phyloP scores from a whole-genome alignment of 345 rosid genomes.

The Camelina hispida region DNA sequence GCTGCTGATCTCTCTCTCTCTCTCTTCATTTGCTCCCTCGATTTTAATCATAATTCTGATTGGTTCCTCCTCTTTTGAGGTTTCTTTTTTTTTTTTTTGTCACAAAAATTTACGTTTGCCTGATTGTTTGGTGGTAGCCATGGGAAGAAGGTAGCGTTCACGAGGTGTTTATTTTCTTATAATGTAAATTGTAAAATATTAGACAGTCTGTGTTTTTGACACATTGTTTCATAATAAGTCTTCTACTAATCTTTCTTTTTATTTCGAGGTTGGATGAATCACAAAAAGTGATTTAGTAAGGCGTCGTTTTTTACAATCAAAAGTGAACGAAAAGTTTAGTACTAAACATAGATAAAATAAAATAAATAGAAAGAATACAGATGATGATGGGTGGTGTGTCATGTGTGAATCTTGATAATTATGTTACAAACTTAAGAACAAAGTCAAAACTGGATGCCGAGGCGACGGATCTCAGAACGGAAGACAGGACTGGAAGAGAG shows the following conservation, averaged over 20 bases:
- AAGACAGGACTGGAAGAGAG: constrained; percentile 68
- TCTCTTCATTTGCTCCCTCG: constrained; percentile 26
- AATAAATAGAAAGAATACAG: not conserved
- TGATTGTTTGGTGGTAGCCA: constrained; percentile 31
- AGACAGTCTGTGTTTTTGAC: constrained; percentile 33
- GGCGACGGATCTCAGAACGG: constrained; percentile 67
- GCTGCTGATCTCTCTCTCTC: constrained; percentile 51
- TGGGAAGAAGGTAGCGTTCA: constrained; percentile 39
- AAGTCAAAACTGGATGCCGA: constrained; percentile 67
- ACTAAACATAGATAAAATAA: not conserved
- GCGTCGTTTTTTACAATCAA: not conserved
- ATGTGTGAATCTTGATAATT: constrained; percentile 1
- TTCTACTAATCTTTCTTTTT: not conserved
- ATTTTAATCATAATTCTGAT: constrained; percentile 29
- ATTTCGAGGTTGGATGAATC: constrained; percentile 10
- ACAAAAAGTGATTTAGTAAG: not conserved
- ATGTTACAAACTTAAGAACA: not conserved
- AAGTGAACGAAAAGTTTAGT: not conserved
- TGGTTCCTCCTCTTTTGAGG: constrained; percentile 11
- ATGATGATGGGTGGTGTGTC: not conserved
- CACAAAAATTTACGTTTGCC: constrained; percentile 18
- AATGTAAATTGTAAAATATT: constrained; percentile 42
- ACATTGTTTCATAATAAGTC: constrained; percentile 30
- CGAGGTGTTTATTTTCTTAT: constrained; percentile 27
- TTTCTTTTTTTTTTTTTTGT: not conserved